Evolutionary conservation across 148 eudicot species (phyloP).

Genomic region (Persicaria tinctoria): DNA sequence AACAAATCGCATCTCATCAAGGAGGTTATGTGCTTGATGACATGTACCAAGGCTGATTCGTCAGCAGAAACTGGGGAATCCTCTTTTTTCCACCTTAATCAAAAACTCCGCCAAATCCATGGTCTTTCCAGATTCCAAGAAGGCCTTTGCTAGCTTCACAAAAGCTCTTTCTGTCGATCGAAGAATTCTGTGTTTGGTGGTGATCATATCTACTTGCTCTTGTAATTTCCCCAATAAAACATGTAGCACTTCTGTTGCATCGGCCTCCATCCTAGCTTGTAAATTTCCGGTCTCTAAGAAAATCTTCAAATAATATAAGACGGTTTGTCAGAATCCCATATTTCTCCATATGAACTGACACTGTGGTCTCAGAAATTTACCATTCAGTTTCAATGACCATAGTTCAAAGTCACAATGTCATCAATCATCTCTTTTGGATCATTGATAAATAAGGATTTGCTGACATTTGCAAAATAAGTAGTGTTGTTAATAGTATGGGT

Average conservation of each 20-base stretch:
- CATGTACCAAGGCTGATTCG: conserved; percentile 54
- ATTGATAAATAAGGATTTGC: too few species aligned
- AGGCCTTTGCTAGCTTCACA: conserved; percentile 70
- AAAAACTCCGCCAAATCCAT: conserved; percentile 79
- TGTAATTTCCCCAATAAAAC: conserved; percentile 44
- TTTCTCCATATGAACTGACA: conserved; percentile 17
- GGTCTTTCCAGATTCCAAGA: conserved; percentile 62
- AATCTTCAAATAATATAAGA: conserved; percentile 47
- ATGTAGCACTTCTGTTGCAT: conserved; percentile 46
- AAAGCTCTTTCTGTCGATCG: conserved; percentile 69
- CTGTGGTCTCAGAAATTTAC: conserved; percentile 16
- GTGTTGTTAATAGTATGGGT: too few species aligned
- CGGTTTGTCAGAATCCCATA: conserved; percentile 13
- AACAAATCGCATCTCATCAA: conserved; percentile 81
- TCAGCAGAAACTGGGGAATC: conserved; percentile 55
- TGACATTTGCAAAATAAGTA: too few species aligned
- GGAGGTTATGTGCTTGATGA: conserved; percentile 81
- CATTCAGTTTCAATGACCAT: too few species aligned
- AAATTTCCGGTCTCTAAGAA: conserved; percentile 51
- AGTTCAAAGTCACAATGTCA: too few species aligned
- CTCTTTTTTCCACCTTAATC: conserved; percentile 64
- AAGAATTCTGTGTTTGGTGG: conserved; percentile 65
- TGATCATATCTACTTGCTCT: conserved; percentile 50
- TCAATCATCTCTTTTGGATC: too few species aligned
- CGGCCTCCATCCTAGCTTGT: conserved; percentile 36